Percentiles rank a stretch among this genome's conserved stretches.
Conservation (phyloP, 495 filamentous ascomycete genomes). For the Barbatosphaeria neglecta region DNA sequence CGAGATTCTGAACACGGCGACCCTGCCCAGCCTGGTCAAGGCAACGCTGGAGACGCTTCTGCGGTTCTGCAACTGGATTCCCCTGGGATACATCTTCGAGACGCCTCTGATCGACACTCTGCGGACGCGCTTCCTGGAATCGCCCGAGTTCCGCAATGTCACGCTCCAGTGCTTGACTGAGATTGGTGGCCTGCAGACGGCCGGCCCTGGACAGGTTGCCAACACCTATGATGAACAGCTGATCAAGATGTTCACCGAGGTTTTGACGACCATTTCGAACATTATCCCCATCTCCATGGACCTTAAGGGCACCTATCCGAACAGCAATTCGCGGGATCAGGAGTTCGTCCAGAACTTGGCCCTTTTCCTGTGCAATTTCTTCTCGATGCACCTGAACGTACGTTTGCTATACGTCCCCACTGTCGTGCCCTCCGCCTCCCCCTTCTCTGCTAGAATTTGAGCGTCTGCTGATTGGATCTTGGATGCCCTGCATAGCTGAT, state of each 20-base stretch:
- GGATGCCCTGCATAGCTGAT: conserved; percentile 60
- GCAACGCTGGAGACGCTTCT: conserved; percentile 89
- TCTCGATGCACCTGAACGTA: conserved; percentile 80
- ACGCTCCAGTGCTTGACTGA: conserved; percentile 95
- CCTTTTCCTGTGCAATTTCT: conserved; percentile 92
- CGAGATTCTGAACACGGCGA: conserved; percentile 80
- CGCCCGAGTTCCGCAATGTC: conserved; percentile 89
- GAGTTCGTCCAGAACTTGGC: conserved; percentile 96
- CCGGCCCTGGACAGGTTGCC: conserved; percentile 46
- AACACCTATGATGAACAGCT: conserved; percentile 90
- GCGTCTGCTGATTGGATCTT: conserved; percentile 14
- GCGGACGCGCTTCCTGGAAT: conserved; percentile 75
- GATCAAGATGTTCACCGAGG: conserved; percentile 93
- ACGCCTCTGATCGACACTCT: conserved; percentile 92
- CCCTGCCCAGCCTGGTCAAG: conserved; percentile 79
- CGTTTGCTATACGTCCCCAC: conserved; percentile 16
- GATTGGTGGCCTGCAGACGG: conserved; percentile 82
- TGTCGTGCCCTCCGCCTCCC: not conserved
- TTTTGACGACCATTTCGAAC: conserved; percentile 73
- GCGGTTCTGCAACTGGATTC: conserved; percentile 97
- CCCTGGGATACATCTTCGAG: conserved; percentile 96
- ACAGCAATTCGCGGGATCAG: conserved; percentile 86
- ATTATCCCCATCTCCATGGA: conserved; percentile 86
- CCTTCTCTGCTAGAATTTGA: not conserved
- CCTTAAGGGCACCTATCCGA: conserved; percentile 75